Evolutionary conservation across 306 rosid species (phyloP).

Genomic region (barrel medic (Medicago truncatula)): DNA sequence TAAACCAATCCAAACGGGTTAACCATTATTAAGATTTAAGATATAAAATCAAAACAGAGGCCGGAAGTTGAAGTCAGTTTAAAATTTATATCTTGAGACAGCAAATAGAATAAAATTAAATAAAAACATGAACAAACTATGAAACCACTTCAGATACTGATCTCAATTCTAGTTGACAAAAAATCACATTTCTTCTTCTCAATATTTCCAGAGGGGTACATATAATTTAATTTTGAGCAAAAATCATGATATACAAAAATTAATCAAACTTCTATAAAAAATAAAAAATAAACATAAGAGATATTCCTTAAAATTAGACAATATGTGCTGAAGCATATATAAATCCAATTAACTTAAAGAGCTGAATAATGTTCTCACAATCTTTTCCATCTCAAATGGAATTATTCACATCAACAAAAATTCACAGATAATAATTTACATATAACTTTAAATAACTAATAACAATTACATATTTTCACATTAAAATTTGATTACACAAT

Average conservation of each 20-base stretch:
- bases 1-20: no score
- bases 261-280: not conserved
- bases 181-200: not conserved
- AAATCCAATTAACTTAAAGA: no score
- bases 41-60: no score
- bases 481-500: no score
- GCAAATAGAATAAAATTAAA: not conserved
- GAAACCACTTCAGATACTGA: not conserved
- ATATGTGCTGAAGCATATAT: not conserved
- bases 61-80: no score
- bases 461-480: no score
- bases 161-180: no score
- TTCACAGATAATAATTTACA: no score
- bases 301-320: conserved; percentile 7
- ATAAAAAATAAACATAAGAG: not conserved
- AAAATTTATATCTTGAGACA: not conserved
- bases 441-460: no score
- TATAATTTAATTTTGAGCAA: not conserved
- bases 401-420: not conserved
- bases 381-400: not conserved
- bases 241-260: not conserved
- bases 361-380: no score
- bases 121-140: not conserved
- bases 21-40: not conserved
- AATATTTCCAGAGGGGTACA: not conserved